phyloP scores from a whole-genome alignment of 495 filamentous ascomycete genomes.

The Penicillium coffeae region DNA sequence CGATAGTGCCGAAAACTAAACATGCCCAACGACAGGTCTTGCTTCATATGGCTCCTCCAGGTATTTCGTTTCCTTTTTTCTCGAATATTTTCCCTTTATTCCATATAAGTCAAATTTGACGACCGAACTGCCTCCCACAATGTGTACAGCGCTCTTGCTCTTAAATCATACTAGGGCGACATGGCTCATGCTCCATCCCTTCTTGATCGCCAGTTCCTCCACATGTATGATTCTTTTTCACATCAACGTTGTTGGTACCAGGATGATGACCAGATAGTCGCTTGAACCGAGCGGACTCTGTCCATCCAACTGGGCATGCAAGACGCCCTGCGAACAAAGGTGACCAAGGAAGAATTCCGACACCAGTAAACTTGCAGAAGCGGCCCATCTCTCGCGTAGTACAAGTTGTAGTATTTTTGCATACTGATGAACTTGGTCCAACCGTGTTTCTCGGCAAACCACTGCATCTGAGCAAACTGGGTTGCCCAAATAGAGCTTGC shows the following conservation, averaged over 20 bases:
- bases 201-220: slow-evolving; percentile 55
- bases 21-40: slow-evolving; percentile 7
- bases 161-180: slow-evolving; percentile 62
- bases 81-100: slow-evolving; percentile 41
- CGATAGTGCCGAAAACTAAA: no score
- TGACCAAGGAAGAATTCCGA: slow-evolving; percentile 27
- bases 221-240: slow-evolving; percentile 53
- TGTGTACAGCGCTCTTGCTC: slow-evolving; percentile 46
- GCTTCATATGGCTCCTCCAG: slow-evolving; percentile 54
- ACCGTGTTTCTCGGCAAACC: slow-evolving; percentile 45
- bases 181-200: slow-evolving; percentile 50
- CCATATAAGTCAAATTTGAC: slow-evolving; percentile 50
- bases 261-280: slow-evolving; percentile 27
- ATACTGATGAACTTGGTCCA: slow-evolving; percentile 67
- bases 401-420: slow-evolving; percentile 65
- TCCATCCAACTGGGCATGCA: slow-evolving; percentile 27
- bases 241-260: slow-evolving; percentile 7
- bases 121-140: slow-evolving; percentile 55
- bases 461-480: slow-evolving; percentile 19
- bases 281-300: slow-evolving; percentile 11
- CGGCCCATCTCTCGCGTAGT: slow-evolving; percentile 66
- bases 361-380: slow-evolving; percentile 12
- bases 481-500: slow-evolving; percentile 32
- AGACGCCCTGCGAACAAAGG: slow-evolving; percentile 42
- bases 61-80: slow-evolving; percentile 52